These are phyloP conservation scores for Taphrina confusa DNA, from an alignment of 1,139 yeast genomes.

Conservation along the genomic window DNA sequence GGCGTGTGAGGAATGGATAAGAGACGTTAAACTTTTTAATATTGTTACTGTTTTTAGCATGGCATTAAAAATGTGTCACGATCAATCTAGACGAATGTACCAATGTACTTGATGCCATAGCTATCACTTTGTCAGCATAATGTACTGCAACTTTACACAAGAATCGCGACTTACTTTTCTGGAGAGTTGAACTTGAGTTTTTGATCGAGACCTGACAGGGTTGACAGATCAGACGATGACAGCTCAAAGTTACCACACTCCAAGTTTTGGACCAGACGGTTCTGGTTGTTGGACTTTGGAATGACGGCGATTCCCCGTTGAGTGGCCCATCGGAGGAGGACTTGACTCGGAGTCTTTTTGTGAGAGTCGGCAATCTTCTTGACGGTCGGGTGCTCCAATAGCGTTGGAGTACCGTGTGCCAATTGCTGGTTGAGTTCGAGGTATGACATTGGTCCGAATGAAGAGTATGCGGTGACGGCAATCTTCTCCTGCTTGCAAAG, in stretches of 20 bases:
- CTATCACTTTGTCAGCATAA: neutral
- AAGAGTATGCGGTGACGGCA: constrained; percentile 40
- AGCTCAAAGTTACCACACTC: constrained; percentile 59
- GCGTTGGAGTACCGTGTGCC: constrained; percentile 33
- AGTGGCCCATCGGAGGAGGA: constrained; percentile 77
- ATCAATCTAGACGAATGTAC: neutral
- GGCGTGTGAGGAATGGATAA: constrained; percentile 13
- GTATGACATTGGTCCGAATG: constrained; percentile 41
- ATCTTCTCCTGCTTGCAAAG: constrained; percentile 36
- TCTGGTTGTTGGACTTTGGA: constrained; percentile 67
- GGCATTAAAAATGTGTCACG: too few species aligned
- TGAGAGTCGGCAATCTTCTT: constrained; percentile 58
- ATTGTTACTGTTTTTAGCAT: too few species aligned
- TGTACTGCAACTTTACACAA: too few species aligned
- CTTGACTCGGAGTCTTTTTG: constrained; percentile 59
- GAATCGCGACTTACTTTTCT: constrained; percentile 10
- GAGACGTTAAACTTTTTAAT: neutral
- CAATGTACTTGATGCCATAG: constrained; percentile 10
- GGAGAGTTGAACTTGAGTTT: constrained; percentile 67
- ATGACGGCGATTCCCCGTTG: constrained; percentile 58
- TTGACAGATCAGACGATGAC: constrained; percentile 56
- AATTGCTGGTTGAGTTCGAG: constrained; percentile 45
- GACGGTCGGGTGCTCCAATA: constrained; percentile 55
- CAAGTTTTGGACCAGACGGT: constrained; percentile 59
- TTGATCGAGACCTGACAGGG: constrained; percentile 57